Evolutionary conservation across 1,139 yeast species (phyloP).

Genomic region (Yamadazyma dushanensis): DNA sequence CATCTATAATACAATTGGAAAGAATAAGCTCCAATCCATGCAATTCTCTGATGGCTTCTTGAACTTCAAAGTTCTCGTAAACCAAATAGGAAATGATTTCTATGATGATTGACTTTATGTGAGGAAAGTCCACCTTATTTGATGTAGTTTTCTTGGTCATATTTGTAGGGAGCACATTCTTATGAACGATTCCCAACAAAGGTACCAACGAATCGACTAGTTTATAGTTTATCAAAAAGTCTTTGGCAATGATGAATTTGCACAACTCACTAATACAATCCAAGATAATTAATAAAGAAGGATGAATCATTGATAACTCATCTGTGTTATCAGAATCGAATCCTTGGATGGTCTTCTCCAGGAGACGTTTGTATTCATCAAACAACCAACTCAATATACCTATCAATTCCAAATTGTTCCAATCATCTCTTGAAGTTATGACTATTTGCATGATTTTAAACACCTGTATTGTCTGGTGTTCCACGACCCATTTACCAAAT

Average conservation of each 20-base stretch:
- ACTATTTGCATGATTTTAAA: constrained; percentile 12
- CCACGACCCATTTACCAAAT: constrained; percentile 11
- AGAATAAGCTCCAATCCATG: constrained; percentile 73
- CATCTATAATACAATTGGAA: constrained; percentile 83
- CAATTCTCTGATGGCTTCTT: constrained; percentile 62
- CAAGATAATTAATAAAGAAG: constrained; percentile 28
- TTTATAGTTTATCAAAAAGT: constrained; percentile 52
- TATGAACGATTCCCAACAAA: constrained; percentile 50
- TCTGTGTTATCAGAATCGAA: constrained; percentile 13
- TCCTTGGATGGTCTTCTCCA: constrained; percentile 15
- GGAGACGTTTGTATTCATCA: constrained; percentile 33
- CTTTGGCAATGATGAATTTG: constrained; percentile 51
- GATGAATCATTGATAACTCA: constrained; percentile 19
- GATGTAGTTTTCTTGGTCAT: constrained; percentile 30
- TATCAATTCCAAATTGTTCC: constrained; percentile 54
- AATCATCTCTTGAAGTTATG: constrained; percentile 44
- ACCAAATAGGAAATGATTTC: constrained; percentile 61
- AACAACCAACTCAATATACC: constrained; percentile 57
- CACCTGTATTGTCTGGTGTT: constrained; percentile 14
- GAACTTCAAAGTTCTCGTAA: constrained; percentile 53
- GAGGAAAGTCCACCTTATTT: constrained; percentile 52
- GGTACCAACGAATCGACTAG: constrained; percentile 46
- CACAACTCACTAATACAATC: constrained; percentile 56
- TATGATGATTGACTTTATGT: constrained; percentile 57
- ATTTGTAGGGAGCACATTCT: constrained; percentile 38